Evolutionary conservation across 306 rosid genomes (phyloP).

Genomic region (Urtica urens): DNA sequence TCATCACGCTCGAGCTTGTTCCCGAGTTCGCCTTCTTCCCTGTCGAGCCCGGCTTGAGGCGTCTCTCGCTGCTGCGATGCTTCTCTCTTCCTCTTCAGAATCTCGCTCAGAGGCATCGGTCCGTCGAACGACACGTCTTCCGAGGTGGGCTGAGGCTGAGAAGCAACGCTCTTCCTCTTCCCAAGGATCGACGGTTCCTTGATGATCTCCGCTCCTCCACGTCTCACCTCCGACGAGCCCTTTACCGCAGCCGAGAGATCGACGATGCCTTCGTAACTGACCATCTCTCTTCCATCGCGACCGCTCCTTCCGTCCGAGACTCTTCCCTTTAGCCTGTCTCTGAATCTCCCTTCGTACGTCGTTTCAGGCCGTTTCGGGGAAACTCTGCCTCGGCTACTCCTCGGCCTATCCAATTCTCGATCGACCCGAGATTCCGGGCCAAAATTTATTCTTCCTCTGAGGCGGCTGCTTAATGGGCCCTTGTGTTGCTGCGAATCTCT

Average conservation of each 20-base stretch:
- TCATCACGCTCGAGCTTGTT: conserved; percentile 22
- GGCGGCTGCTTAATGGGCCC: conserved; percentile 48
- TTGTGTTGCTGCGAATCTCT: conserved; percentile 53
- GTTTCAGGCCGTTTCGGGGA: conserved; percentile 51
- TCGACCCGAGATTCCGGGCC: conserved; percentile 35
- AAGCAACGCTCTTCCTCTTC: conserved; percentile 37
- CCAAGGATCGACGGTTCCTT: conserved; percentile 49
- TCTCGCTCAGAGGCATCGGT: conserved; percentile 90
- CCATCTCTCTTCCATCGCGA: conserved; percentile 32
- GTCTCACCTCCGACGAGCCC: conserved; percentile 58
- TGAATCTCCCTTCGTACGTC: conserved; percentile 50
- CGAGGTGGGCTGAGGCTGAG: conserved; percentile 36
- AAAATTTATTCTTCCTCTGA: conserved; percentile 75
- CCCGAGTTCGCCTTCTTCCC: conserved; percentile 19
- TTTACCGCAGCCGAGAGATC: conserved; percentile 57
- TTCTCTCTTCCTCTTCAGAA: conserved; percentile 71
- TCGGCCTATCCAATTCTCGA: conserved; percentile 52
- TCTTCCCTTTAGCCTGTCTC: conserved; percentile 66
- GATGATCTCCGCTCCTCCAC: conserved; percentile 26
- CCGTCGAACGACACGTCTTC: conserved; percentile 65
- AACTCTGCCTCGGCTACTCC: conserved; percentile 36
- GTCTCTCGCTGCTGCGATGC: conserved; percentile 31
- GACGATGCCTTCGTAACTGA: conserved; percentile 26
- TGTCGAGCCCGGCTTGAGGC: conserved; percentile 18
- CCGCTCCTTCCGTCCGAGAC: conserved; percentile 40